Evolutionary conservation across 2,329 filamentous ascomycete genomes (phyloP).

Genomic region (Calonectria montana): DNA sequence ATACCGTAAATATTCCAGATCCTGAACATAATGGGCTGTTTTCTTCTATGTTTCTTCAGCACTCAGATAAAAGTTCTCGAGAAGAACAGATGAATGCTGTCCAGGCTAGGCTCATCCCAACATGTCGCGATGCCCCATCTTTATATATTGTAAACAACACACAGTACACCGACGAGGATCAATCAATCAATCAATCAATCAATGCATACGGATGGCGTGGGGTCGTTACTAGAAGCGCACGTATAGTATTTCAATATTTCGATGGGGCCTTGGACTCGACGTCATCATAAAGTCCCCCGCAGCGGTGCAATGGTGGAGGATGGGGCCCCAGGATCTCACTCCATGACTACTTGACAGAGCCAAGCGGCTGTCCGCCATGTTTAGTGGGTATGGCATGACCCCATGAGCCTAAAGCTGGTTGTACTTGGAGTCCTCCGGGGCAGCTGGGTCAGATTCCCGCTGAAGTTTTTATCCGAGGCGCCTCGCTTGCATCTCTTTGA

Average conservation of each 20-base stretch:
- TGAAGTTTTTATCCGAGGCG: neutral
- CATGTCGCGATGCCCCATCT: neutral
- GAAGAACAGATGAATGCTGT: slow-evolving; percentile 17
- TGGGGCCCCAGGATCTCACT: slow-evolving; percentile 39
- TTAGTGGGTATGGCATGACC: slow-evolving; percentile 21
- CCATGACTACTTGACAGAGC: slow-evolving; percentile 13
- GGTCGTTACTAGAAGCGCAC: slow-evolving; percentile 41
- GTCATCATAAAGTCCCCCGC: slow-evolving; percentile 32
- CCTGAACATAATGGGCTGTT: slow-evolving; percentile 44
- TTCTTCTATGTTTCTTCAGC: neutral
- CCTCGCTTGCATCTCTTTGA: neutral
- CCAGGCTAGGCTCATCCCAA: neutral
- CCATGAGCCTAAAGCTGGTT: neutral
- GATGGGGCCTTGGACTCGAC: slow-evolving; percentile 31
- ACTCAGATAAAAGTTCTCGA: neutral
- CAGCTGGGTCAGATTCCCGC: slow-evolving; percentile 5
- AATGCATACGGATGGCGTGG: slow-evolving; percentile 23
- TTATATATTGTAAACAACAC: slow-evolving; percentile 32
- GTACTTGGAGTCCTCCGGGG: neutral
- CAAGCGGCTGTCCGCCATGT: slow-evolving; percentile 8
- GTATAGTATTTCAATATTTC: slow-evolving; percentile 34
- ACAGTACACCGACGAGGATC: slow-evolving; percentile 13
- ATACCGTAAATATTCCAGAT: slow-evolving; percentile 53
- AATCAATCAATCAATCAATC: neutral
- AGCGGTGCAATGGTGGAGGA: slow-evolving; percentile 25